These are phyloP conservation scores for Populus hybrid DNA, from an alignment of 441 rosid genomes.

Conservation along the genomic window DNA sequence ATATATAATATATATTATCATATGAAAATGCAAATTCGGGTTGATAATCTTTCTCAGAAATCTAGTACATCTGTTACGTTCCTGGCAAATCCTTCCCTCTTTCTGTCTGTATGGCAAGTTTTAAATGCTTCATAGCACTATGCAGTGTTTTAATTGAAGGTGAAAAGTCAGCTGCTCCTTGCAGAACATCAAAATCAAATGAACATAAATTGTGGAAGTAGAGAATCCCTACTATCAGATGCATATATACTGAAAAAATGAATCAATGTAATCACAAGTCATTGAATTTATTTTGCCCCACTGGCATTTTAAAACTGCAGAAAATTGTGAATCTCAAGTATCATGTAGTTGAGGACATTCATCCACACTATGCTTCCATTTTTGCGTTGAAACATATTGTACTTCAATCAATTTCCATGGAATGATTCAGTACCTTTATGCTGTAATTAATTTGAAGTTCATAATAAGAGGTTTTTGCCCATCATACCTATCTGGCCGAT, in stretches of 20 bases:
- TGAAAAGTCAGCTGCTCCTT: background rate
- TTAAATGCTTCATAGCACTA: background rate
- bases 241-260: background rate
- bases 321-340: too few relatives aligned
- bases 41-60: background rate
- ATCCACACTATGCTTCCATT: background rate
- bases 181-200: background rate
- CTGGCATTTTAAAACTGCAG: too few relatives aligned
- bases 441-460: slow-evolving; percentile 11
- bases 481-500: slow-evolving; percentile 75
- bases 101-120: background rate
- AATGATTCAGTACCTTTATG: background rate
- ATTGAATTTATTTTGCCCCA: background rate
- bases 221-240: background rate
- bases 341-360: too few relatives aligned
- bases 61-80: background rate
- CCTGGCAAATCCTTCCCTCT: background rate
- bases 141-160: background rate
- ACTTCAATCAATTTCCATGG: background rate
- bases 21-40: background rate
- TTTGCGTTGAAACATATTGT: background rate
- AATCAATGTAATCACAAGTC: background rate
- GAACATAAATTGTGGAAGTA: background rate
- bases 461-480: slow-evolving; percentile 15
- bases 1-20: background rate